Conservation (phyloP, 208 protist species). For the Leishmania turanica region DNA sequence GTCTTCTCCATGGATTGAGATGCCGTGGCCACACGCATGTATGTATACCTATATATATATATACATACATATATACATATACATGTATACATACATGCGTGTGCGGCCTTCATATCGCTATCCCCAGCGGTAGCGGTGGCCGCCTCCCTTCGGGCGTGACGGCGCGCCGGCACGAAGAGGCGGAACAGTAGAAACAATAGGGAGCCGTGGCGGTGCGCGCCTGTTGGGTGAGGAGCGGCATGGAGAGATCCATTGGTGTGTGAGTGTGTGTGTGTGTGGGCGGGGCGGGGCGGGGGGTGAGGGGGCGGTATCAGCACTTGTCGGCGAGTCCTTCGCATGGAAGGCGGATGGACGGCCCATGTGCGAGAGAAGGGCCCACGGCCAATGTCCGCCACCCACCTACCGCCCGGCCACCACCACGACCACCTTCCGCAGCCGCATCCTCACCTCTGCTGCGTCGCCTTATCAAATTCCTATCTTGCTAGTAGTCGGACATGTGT, state of each 20-base stretch:
- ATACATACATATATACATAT: not conserved
- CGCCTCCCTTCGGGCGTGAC: not conserved
- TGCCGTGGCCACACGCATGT: not conserved
- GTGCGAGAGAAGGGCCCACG: not conserved
- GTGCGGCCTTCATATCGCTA: not conserved
- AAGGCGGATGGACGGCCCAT: not conserved
- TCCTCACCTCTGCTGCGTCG: not conserved
- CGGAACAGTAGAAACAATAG: not conserved
- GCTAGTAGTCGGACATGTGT: not conserved
- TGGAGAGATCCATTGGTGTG: no score
- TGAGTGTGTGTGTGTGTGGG: no score
- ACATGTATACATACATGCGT: not conserved
- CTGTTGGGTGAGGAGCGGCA: not conserved
- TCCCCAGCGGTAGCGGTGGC: not conserved
- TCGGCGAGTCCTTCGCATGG: not conserved
- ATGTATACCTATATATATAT: not conserved
- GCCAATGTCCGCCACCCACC: not conserved
- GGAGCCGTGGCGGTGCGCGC: not conserved
- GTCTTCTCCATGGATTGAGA: constrained; percentile 83
- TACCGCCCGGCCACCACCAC: no score
- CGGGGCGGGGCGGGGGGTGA: no score
- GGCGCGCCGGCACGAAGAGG: not conserved
- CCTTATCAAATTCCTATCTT: not conserved
- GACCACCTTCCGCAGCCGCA: not conserved
- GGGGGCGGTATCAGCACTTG: not conserved